These are phyloP conservation scores for Quercus ilex DNA, from an alignment of 306 rosid species.

Conservation along the genomic window DNA sequence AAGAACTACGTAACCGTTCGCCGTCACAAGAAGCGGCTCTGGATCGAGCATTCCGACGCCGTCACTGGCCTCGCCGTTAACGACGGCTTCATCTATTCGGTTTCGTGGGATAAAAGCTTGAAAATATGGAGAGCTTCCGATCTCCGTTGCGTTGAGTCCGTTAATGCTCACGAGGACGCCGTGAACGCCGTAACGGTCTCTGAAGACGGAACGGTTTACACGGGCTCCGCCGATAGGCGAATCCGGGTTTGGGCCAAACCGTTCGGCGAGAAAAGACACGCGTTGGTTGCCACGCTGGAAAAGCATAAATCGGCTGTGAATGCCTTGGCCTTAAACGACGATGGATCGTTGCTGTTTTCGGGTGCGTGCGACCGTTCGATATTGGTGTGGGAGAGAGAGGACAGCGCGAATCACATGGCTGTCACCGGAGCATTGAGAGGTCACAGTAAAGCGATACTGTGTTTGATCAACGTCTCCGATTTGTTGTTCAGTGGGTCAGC, in stretches of 20 bases:
- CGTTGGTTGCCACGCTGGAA: conserved; percentile 64
- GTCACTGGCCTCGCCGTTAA: conserved; percentile 60
- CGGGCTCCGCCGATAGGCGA: conserved; percentile 71
- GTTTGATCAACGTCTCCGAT: conserved; percentile 56
- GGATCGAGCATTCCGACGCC: conserved; percentile 92
- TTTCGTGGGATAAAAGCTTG: conserved; percentile 83
- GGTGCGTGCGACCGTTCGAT: conserved; percentile 92
- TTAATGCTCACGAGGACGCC: conserved; percentile 86
- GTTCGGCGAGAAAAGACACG: conserved; percentile 48
- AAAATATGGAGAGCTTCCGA: conserved; percentile 72
- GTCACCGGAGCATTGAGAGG: conserved; percentile 88
- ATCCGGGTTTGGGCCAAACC: conserved; percentile 76
- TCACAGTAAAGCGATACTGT: conserved; percentile 64
- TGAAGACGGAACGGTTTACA: conserved; percentile 65
- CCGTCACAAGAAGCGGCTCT: conserved; percentile 65
- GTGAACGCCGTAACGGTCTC: conserved; percentile 78
- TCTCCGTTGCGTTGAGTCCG: conserved; percentile 67
- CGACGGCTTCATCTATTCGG: conserved; percentile 63
- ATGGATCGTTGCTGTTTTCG: conserved; percentile 75
- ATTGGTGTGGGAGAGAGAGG: conserved; percentile 90
- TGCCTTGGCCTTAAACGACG: conserved; percentile 74
- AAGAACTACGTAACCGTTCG: conserved; percentile 66
- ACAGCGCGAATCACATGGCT: conserved; percentile 79
- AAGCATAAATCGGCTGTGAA: conserved; percentile 84
- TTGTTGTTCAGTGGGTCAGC: conserved; percentile 80